Base-by-base conservation (phyloP, 177 flowering plant genomes). In the Vitis hybrid region DNA sequence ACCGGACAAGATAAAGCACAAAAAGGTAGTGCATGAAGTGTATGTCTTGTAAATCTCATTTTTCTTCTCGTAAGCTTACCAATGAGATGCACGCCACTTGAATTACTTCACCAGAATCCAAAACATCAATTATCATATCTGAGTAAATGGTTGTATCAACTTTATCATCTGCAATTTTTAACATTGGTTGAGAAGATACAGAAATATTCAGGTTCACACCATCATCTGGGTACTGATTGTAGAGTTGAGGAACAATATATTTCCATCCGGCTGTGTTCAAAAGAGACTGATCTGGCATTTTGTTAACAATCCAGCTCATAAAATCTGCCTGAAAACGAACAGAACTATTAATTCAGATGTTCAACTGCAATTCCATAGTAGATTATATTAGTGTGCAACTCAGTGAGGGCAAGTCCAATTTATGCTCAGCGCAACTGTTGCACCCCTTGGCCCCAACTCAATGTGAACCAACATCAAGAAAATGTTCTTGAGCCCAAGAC, bases 211-310 rank as follows among this genome's bases (percentile, higher is more conserved):
- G 74, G 40, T 51, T 32, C 78, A 77, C 78, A 30, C 59, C 61
- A 5, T 74, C 79, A 60, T 80, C 49, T n/a, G 83, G 80, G 30
- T 77, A 80, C 54, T 63, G 76, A 48, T 49, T 60, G 67, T 74
- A 77, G 12, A 80, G 68, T 60, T 69, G 64, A 62, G 83, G 83
- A 67, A 74, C 34, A 51, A 80, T 70, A 60, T 62, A 55, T 70
- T 34, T 78, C 83, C 83, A 80, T 19, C 59, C 70, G 15, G 77
- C 52, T 57, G 83, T 80, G 70, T 80, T 78, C 66, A 80, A n/a
- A 52, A 75, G 62, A 48, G 76, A 65, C 60, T 77, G 74, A 40
- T 80, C 74, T 5, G 76, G 61, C 45, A 67, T 23, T 50, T 72
- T 18, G 56, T 75, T 79, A 10, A 77, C 52, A 50, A 45, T 52